Base-by-base conservation (phyloP, 495 filamentous ascomycete genomes). In the Bacidia gigantensis region DNA sequence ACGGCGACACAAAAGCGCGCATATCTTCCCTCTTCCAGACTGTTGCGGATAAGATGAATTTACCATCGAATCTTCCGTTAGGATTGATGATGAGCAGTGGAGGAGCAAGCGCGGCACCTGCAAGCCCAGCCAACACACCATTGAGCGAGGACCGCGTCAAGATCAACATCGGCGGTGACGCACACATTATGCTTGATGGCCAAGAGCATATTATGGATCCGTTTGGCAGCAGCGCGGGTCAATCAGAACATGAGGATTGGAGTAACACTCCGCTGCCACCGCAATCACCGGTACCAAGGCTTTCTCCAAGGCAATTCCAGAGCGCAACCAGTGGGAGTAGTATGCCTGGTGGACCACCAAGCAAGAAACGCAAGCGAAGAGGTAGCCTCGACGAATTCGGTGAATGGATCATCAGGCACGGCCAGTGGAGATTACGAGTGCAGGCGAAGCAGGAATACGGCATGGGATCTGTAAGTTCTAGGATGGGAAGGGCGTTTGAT, bases 371-470 rank as follows among this genome's bases (percentile, higher is more conserved):
- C 62, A 72, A 72, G 64, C 63, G 76, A 58, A 59, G 50, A 47
- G 62, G 44, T 5, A 64, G 58, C 48, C 57, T 59, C 29, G 62
- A 66, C 17, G 56, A 60, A 17, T 56, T 60, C 38, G 67, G 69
- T 9, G 75, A 79, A 40, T 95, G 85, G 86, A 69, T 89, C 24
- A 73, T 96, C 11, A 78, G 72, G 44, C 82, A 70, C 17, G 88
- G 83, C 0, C 89, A 90, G 67, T 97, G 88, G 87, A 68, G 87
- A 48, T 56, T 95, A 50, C 70, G 78, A 17, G 80, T 95, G 21
- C 81, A 84, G 48, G 45, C 54, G n/a, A 48, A 50, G 26, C 26
- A 55, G 35, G 29, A 24, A n/a, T 56, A 53, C n/a, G 21, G 14
- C 2, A 40, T 32, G 17, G 54, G 58, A 21, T 58, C 58, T 9